Evolutionary conservation across 2,329 filamentous ascomycete species (phyloP), one percentile per base, ranked within the genome.

Genomic region (Ilyonectria sp.): DNA sequence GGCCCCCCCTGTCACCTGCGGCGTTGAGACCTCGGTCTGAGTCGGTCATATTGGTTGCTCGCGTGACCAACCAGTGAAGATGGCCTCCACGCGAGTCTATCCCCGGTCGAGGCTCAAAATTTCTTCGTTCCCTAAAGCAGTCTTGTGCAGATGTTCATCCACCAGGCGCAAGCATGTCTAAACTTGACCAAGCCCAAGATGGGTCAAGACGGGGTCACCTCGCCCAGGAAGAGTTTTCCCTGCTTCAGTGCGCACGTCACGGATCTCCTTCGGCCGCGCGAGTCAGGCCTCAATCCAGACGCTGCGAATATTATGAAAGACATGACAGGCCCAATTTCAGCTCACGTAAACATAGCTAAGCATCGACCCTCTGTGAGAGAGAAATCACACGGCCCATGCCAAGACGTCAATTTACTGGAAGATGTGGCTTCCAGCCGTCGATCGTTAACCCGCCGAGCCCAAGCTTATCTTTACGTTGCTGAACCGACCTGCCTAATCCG

Each of bases 71-170:
- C 35, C 23, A 26, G 43, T 31, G 44, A 29, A 44, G 40, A 63
- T 57, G 44, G 52, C 29, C 26, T 62, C 62, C 29, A 46, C 29
- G 40, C 26, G 46, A 58, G 23, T 43, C 35, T 29, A 47, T 47
- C 31, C 56, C 57, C 53, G 19, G 56, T 50, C 43, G 43, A 60
- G 49, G 44, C 63, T 60, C 63, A 56, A 56, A 57, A 61, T 57
- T 52, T 55, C 44, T 33, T 33, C 52, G 44, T 57, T 57, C 52
- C 63, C 63, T 44, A 40, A 60, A 65, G 17, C 52, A 61, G 56
- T 44, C 35, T 53, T 19, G 13, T 61, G 63, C 63, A 57, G 55
- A 52, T 47, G 63, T 46, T 31, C 52, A 35, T 40, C 55, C 55
- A 31, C 47, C 29, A 19, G 21, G 47, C 50, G 47, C 15, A 19